Percentiles rank a stretch among this genome's conserved stretches.
Evolutionary conservation across 805 yeast genomes (phyloP).

Genomic region (Yarrowia alimentaria): DNA sequence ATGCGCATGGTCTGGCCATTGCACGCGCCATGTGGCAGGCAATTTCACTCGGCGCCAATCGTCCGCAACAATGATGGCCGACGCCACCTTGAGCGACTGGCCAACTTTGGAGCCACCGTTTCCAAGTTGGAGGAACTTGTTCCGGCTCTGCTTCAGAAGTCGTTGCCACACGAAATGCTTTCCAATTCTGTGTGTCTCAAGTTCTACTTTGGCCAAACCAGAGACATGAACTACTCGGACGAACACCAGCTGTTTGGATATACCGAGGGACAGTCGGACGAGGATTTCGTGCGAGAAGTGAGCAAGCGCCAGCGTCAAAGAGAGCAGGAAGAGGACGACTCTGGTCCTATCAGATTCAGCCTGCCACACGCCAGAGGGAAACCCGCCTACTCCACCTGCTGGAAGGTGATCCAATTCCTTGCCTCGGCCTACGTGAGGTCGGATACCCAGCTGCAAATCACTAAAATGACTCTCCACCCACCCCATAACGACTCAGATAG

Average conservation of each 20-base stretch:
- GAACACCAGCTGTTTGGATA: conserved; percentile 17
- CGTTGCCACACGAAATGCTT: conserved; percentile 16
- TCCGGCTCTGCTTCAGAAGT: conserved; percentile 3
- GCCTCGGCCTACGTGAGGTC: conserved; percentile 17
- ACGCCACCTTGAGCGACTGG: conserved; percentile 23
- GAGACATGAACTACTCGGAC: conserved; percentile 10
- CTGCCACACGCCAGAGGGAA: conserved; percentile 18
- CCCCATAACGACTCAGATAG: conserved; percentile 9
- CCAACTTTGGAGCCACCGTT: conserved; percentile 24
- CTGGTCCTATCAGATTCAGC: neutral
- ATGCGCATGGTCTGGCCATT: too few relatives aligned
- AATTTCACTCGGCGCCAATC: too few relatives aligned
- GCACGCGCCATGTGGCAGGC: too few relatives aligned
- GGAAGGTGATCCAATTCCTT: conserved; percentile 15
- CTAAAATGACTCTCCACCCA: conserved; percentile 17
- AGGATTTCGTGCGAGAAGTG: conserved; percentile 14
- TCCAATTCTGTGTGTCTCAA: conserved; percentile 24
- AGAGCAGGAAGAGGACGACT: neutral
- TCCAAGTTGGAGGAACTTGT: conserved; percentile 18
- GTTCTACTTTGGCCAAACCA: conserved; percentile 21
- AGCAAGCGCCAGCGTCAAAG: neutral
- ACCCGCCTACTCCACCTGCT: conserved; percentile 19
- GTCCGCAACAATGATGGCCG: too few relatives aligned
- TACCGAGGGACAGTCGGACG: conserved; percentile 5
- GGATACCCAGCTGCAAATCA: conserved; percentile 7